Conservation (phyloP, 345 rosid species). For the Litchi chinensis region DNA sequence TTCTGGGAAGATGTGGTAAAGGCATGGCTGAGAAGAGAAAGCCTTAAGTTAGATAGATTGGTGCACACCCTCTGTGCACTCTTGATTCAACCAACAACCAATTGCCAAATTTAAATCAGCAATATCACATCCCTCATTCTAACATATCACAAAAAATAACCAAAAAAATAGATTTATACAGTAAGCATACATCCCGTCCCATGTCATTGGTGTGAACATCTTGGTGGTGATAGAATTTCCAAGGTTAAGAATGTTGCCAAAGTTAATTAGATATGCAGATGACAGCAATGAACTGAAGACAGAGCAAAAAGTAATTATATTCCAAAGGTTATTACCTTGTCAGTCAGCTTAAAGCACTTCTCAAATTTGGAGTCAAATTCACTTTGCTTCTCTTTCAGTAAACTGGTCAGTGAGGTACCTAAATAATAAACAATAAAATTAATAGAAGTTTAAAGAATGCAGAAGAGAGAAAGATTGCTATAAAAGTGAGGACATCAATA, state of each 20-base stretch:
- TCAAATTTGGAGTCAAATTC: conserved; percentile 76
- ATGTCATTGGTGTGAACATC: conserved; percentile 1
- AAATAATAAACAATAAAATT: conserved; percentile 8
- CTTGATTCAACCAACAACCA: neutral
- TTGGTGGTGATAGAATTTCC: neutral
- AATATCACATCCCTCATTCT: neutral
- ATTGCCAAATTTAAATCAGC: neutral
- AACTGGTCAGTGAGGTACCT: conserved; percentile 58
- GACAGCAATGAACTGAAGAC: neutral
- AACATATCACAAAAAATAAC: neutral
- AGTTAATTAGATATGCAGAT: conserved; percentile 2
- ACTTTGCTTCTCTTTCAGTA: conserved; percentile 55
- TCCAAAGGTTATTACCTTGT: conserved; percentile 51
- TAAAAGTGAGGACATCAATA: conserved; percentile 5
- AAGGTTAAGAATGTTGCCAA: neutral
- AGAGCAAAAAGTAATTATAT: neutral
- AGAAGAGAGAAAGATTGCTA: conserved; percentile 2
- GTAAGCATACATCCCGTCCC: neutral
- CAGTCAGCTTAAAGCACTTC: conserved; percentile 51
- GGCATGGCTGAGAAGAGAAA: neutral
- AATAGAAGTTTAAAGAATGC: neutral
- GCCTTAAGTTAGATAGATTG: neutral
- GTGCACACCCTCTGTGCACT: neutral
- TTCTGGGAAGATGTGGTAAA: neutral
- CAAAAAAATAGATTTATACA: neutral